phyloP scores from a whole-genome alignment of 2,329 filamentous ascomycete species.

The Emergomyces pasteurianus region DNA sequence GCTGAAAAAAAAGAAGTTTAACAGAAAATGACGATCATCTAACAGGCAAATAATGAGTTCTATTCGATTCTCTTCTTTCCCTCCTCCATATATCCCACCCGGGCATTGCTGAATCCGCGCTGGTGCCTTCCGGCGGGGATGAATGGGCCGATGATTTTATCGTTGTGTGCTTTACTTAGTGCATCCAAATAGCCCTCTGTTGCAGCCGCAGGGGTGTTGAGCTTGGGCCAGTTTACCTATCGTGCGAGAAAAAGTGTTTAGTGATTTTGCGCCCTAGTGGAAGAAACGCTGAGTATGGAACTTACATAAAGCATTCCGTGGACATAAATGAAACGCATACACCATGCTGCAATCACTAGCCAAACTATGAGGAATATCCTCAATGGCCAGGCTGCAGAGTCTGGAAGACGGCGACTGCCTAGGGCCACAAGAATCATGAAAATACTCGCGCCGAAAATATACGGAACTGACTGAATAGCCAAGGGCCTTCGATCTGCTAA shows the following conservation, averaged over 20 bases:
- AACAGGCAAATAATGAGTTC: background rate
- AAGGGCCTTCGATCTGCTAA: conserved; percentile 79
- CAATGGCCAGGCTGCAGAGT: conserved; percentile 66
- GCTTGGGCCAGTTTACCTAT: conserved; percentile 95
- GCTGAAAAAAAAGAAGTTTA: background rate
- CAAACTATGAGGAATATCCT: conserved; percentile 74
- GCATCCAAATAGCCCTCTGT: conserved; percentile 83
- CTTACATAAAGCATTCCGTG: conserved; percentile 93
- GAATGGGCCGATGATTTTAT: conserved; percentile 66
- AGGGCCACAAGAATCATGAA: conserved; percentile 70
- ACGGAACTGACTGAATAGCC: conserved; percentile 86
- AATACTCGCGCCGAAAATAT: conserved; percentile 71
- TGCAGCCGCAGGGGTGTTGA: conserved; percentile 79
- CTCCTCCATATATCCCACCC: conserved; percentile 80
- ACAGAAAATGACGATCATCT: background rate
- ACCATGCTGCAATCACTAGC: conserved; percentile 57
- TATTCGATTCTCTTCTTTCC: conserved; percentile 94
- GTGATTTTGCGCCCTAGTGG: conserved; percentile 5
- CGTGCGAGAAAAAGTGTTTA: background rate
- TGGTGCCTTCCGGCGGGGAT: conserved; percentile 55
- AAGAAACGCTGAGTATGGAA: conserved; percentile 15
- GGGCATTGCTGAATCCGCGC: conserved; percentile 68
- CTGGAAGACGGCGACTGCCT: conserved; percentile 59
- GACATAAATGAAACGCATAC: conserved; percentile 61
- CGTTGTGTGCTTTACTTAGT: conserved; percentile 67